Evolutionary conservation across 1,139 yeast species (phyloP), one percentile per base, ranked within the genome.

Genomic region (Nakaseomyces sp.): DNA sequence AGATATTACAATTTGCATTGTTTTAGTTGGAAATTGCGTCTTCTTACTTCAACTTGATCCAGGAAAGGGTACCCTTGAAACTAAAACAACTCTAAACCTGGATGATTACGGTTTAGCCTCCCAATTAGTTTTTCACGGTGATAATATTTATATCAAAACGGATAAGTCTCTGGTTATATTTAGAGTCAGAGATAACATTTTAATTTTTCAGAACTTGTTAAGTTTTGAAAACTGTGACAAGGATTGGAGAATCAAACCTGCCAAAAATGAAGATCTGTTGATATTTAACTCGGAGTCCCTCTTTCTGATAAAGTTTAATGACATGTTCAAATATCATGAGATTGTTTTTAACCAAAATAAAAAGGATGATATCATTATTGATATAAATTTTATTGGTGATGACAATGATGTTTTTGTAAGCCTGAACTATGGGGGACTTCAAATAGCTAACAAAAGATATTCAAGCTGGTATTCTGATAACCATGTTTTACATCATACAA

Each of bases 401-500:
- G 29, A 33, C 0, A 44, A 36, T 5, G 30, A 41, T 8, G 42
- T 32, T 17, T 16, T 55, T 9, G 52, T 51, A 28, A 40, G 57
- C 5, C 39, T 56, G 17, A 54, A 45, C 35, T 43, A 49, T 16
- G 52, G 49, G 39, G 61, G 62, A 3, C 30, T 60, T 3, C 47
- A 49, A 37, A 44, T 58, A 9, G 43, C 46, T 17, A 50, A 50
- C 3, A 43, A 50, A 16, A 43, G 50, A 4, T 57, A 54, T 35
- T 41, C 43, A 15, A 51, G 61, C 2, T 47, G 50, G 46, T 52
- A 54, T 24, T 43, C 45, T n/a, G 47, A 52, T n/a, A 54, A 52
- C 39, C 52, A 49, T 41, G 40, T 57, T 8, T 41, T 58, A 17
- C 51, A 49, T 29, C 52, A 59, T 15, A 55, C 63, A 3, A 51